These are phyloP conservation scores for Aspergillus fumigatiaffinis DNA, from an alignment of 2,329 filamentous ascomycete species.

Conservation along the genomic window DNA sequence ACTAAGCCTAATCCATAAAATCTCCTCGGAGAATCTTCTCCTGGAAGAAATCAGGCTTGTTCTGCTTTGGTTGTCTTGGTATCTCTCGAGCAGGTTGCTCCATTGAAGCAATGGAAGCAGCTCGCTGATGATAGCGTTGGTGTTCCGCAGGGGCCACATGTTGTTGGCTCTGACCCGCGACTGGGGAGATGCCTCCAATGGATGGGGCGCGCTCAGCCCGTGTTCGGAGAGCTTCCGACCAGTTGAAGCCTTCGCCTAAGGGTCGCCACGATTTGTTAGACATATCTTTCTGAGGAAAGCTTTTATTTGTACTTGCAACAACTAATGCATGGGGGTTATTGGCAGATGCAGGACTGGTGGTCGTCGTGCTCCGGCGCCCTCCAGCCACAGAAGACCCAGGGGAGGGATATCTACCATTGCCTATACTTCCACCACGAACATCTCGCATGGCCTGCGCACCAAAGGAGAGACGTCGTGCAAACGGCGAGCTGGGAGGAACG, in stretches of 20 bases:
- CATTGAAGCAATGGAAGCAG: conserved; percentile 49
- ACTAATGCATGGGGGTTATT: conserved; percentile 19
- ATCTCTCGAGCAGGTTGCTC: conserved; percentile 50
- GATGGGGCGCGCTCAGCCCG: conserved; percentile 75
- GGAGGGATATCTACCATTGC: conserved; percentile 56
- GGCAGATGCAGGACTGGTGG: conserved; percentile 19
- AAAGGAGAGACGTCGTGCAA: conserved; percentile 79
- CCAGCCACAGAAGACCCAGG: conserved; percentile 23
- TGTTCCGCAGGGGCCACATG: conserved; percentile 45
- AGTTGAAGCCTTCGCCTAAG: conserved; percentile 91
- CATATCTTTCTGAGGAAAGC: conserved; percentile 33
- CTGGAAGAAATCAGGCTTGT: conserved; percentile 89
- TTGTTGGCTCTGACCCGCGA: conserved; percentile 24
- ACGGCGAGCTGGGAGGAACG: conserved; percentile 64
- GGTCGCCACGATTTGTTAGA: conserved; percentile 42
- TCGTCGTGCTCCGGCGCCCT: conserved; percentile 24
- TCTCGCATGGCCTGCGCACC: conserved; percentile 74
- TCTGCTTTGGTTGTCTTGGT: conserved; percentile 46
- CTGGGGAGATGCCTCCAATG: conserved; percentile 31
- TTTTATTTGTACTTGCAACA: conserved; percentile 36
- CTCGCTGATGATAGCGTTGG: conserved; percentile 40
- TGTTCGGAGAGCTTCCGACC: conserved; percentile 90
- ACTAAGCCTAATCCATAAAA: conserved; percentile 75
- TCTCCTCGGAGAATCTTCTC: conserved; percentile 97
- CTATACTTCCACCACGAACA: conserved; percentile 63